Percentiles rank a stretch among this genome's conserved stretches.
These are phyloP conservation scores for Kodamaea fungicola DNA, from an alignment of 1,139 yeast species.

Conservation along the genomic window DNA sequence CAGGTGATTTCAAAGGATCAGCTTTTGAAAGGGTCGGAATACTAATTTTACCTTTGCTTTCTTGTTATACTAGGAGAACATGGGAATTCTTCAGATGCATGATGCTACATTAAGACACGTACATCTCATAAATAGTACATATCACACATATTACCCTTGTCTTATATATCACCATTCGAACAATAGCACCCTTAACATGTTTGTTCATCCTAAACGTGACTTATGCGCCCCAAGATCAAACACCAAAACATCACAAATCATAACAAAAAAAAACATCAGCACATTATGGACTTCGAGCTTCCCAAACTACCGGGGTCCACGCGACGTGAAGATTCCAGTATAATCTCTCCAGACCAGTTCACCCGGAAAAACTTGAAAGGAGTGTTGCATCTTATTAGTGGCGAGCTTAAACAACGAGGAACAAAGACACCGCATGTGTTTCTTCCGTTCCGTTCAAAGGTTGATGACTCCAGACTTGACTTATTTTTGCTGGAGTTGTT, in stretches of 20 bases:
- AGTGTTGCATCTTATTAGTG: constrained; percentile 63
- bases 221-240: background rate
- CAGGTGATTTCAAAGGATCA: too few relatives aligned
- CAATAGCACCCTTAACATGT: too few relatives aligned
- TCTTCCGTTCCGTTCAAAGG: constrained; percentile 66
- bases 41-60: too few relatives aligned
- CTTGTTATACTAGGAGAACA: too few relatives aligned
- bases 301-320: constrained; percentile 14
- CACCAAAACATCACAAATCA: constrained; percentile 2
- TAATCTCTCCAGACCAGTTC: constrained; percentile 39
- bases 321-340: constrained; percentile 3
- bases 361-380: constrained; percentile 62
- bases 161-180: too few relatives aligned
- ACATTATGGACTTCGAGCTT: constrained; percentile 13
- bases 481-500: constrained; percentile 50
- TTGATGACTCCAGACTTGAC: constrained; percentile 55
- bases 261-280: constrained; percentile 3
- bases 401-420: constrained; percentile 56
- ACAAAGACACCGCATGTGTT: constrained; percentile 61
- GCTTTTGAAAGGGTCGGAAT: too few relatives aligned
- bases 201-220: too few relatives aligned
- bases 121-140: too few relatives aligned
- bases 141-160: too few relatives aligned
- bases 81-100: too few relatives aligned
- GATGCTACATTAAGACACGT: too few relatives aligned